Evolutionary conservation across 2,329 filamentous ascomycete species (phyloP).

Genomic region (Phoma sp.): DNA sequence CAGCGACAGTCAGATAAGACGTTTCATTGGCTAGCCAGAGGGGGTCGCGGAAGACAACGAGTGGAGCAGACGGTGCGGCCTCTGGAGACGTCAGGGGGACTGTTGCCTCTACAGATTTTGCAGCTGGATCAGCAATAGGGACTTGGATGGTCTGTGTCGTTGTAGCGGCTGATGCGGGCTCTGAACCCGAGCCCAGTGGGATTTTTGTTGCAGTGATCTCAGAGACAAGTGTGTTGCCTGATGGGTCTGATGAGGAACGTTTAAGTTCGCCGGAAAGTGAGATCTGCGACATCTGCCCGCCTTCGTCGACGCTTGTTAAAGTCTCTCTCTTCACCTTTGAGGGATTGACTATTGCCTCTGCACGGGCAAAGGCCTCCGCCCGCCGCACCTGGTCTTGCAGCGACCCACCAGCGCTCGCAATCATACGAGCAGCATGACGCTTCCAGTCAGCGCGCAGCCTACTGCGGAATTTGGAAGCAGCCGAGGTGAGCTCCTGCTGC

Average conservation of each 20-base stretch:
- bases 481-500: constrained; percentile 83
- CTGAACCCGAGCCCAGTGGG: constrained; percentile 18
- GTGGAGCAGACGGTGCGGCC: constrained; percentile 30
- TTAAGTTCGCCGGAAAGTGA: constrained; percentile 54
- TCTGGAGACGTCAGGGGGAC: neutral
- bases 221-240: constrained; percentile 29
- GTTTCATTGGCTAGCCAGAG: constrained; percentile 75
- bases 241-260: constrained; percentile 19
- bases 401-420: constrained; percentile 77
- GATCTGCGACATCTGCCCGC: constrained; percentile 57
- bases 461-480: constrained; percentile 71
- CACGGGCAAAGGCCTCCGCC: constrained; percentile 75
- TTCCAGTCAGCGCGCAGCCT: constrained; percentile 84
- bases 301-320: constrained; percentile 51
- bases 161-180: constrained; percentile 2
- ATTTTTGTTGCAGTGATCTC: constrained; percentile 35
- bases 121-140: constrained; percentile 6
- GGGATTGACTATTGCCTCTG: constrained; percentile 72
- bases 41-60: constrained; percentile 74
- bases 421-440: constrained; percentile 78
- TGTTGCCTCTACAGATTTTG: neutral
- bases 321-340: constrained; percentile 52
- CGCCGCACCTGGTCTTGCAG: constrained; percentile 73
- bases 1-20: constrained; percentile 75
- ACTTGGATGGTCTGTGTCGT: constrained; percentile 25